Evolutionary conservation across 257 asterid species (phyloP).

Genomic region (Solanum etuberosum): DNA sequence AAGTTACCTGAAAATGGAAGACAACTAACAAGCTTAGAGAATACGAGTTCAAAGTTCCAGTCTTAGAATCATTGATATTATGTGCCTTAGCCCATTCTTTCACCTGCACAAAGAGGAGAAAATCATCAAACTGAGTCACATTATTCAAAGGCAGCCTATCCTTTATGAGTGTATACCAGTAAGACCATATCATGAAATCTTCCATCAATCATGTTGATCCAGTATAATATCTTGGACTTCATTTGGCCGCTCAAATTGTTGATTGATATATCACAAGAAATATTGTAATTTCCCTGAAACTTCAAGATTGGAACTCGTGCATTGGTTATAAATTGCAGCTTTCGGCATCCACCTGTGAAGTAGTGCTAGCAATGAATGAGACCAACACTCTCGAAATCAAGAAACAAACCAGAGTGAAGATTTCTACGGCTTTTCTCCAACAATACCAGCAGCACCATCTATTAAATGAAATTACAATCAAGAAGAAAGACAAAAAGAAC

Average conservation of each 20-base stretch:
- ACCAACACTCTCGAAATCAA: slow-evolving; percentile 10
- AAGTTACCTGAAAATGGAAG: slow-evolving; percentile 84
- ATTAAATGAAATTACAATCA: not conserved
- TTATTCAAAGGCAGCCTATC: slow-evolving; percentile 5
- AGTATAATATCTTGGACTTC: slow-evolving; percentile 80
- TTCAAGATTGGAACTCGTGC: slow-evolving; percentile 90
- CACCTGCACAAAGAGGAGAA: slow-evolving; percentile 47
- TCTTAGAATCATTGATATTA: slow-evolving; percentile 64
- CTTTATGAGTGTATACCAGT: slow-evolving; percentile 47
- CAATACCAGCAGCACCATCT: not conserved
- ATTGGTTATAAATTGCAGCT: slow-evolving; percentile 43
- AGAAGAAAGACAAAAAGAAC: not conserved
- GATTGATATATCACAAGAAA: slow-evolving; percentile 85
- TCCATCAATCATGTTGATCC: slow-evolving; percentile 79
- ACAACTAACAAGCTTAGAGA: slow-evolving; percentile 77
- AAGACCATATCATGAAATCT: slow-evolving; percentile 81
- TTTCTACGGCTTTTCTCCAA: not conserved
- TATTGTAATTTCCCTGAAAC: slow-evolving; percentile 41
- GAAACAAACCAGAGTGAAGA: not conserved
- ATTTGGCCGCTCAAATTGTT: slow-evolving; percentile 82
- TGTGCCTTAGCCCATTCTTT: slow-evolving; percentile 95
- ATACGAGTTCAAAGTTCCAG: slow-evolving; percentile 78
- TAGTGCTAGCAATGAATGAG: not conserved
- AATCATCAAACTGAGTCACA: not conserved
- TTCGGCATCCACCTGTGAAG: slow-evolving; percentile 51